Base-by-base conservation (phyloP, 2,329 filamentous ascomycete species). In the Monosporascus sp. region DNA sequence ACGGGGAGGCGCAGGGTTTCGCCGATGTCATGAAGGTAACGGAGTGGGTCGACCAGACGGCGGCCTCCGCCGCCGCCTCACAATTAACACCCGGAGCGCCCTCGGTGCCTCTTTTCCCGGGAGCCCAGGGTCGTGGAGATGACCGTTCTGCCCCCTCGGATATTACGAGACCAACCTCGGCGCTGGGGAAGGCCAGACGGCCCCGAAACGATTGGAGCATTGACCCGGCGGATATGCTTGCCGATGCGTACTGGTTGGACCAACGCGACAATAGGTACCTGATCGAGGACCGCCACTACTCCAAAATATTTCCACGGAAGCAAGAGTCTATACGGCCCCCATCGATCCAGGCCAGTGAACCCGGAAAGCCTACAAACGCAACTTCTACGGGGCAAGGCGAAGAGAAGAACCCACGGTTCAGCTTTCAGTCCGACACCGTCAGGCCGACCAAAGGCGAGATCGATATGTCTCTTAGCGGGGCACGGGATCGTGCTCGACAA, bases 241-340 rank as follows among this genome's bases (percentile, higher is more conserved):
- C 92, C 5, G 94, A 99, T 73, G 80, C 88, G 1, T 90, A 92
- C 64, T 99, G 94, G 94, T 74, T 95, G 22, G 91, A 97, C 67
- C 85, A 92, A 63, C 83, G 82, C 34, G 77, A 86, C 54, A 91
- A 97, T 70, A 95, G 92, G 68, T 80, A 79, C 50, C 76, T 91
- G 27, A 87, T 96, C 43, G 89, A 96, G 66, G 88, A 96, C 69
- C 84, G 85, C 16, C 77, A 90, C 63, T 91, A 91, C 64, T 80
- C 82, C 48, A 86, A 82, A 53, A 83, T 97, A 16, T 95, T 89
- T 57, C 78, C 83, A 38, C 57, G 40, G 9, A 63, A 60, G 47
- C 17, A 51, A 24, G 57, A 57, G 17, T 5, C 45, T 7, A 54
- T 54, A 17, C 53, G 57, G 22, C 57, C 58, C 9, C 49, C 49